These are phyloP conservation scores for Thelonectria discophora DNA, from an alignment of 2,329 filamentous ascomycete species.

Conservation along the genomic window DNA sequence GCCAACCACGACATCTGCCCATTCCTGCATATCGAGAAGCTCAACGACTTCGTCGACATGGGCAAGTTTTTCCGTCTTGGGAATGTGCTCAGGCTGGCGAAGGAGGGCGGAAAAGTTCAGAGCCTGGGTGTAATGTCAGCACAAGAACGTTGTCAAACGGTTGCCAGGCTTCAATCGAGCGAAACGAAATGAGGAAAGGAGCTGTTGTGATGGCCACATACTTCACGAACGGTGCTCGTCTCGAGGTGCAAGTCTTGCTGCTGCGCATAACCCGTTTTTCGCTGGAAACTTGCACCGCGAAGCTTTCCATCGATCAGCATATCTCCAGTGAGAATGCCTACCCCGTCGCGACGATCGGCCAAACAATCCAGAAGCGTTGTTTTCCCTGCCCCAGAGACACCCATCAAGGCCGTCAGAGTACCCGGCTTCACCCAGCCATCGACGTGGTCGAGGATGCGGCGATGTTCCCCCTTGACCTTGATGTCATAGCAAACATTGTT, in stretches of 20 bases:
- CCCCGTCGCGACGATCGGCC: slow-evolving; percentile 71
- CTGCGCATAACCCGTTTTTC: slow-evolving; percentile 75
- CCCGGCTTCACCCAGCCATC: slow-evolving; percentile 79
- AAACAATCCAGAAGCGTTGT: slow-evolving; percentile 71
- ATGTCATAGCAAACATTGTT: slow-evolving; percentile 76
- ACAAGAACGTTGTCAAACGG: not conserved
- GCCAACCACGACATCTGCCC: slow-evolving; percentile 60
- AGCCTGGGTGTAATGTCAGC: slow-evolving; percentile 27
- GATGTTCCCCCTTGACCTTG: slow-evolving; percentile 68
- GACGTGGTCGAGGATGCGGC: slow-evolving; percentile 73
- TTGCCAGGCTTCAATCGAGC: not conserved
- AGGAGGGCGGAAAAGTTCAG: slow-evolving; percentile 52
- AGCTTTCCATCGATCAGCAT: slow-evolving; percentile 73
- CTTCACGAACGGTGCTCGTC: slow-evolving; percentile 54
- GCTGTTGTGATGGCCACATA: not conserved
- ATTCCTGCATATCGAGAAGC: slow-evolving; percentile 62
- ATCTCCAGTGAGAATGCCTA: slow-evolving; percentile 73
- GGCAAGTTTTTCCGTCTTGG: slow-evolving; percentile 56
- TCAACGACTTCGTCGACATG: slow-evolving; percentile 62
- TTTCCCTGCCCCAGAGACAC: slow-evolving; percentile 57
- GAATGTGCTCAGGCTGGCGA: slow-evolving; percentile 52
- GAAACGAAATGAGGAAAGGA: not conserved
- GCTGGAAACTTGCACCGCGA: slow-evolving; percentile 72
- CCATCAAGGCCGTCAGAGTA: slow-evolving; percentile 74
- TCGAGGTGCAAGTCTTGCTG: slow-evolving; percentile 63